phyloP scores from a whole-genome alignment of 2,329 filamentous ascomycete species.

The Pseudogymnoascus sp. region DNA sequence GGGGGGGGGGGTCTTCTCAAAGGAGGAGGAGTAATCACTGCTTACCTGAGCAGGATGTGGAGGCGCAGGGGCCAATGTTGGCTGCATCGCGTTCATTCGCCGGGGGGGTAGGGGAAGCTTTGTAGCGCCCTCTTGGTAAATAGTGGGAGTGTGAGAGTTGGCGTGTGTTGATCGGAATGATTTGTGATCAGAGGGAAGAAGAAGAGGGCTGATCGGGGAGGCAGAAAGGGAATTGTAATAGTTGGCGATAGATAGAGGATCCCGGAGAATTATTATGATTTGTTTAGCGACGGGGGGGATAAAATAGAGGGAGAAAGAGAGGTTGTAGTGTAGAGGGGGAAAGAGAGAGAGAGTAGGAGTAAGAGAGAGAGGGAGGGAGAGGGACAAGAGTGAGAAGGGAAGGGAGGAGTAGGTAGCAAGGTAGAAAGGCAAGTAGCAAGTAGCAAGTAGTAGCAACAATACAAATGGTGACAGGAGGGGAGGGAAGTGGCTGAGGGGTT shows the following conservation, averaged over 20 bases:
- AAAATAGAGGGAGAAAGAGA: neutral
- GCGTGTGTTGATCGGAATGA: neutral
- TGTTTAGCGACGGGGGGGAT: neutral
- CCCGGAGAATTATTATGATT: neutral
- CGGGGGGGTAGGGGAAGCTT: neutral
- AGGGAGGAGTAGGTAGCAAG: too few relatives aligned
- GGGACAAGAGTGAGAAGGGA: neutral
- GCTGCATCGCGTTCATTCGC: constrained; percentile 11
- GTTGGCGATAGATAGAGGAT: neutral
- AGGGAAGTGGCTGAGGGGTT: neutral
- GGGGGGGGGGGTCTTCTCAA: too few relatives aligned
- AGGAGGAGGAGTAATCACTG: constrained; percentile 4
- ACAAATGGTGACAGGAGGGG: neutral
- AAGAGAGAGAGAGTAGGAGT: neutral
- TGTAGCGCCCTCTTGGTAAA: constrained; percentile 1
- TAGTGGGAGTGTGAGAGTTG: neutral
- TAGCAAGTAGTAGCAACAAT: neutral
- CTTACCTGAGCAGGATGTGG: constrained; percentile 12
- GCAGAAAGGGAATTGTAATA: neutral
- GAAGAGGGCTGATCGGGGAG: neutral
- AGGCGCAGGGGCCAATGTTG: constrained; percentile 9
- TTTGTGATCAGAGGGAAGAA: neutral
- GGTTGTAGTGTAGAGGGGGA: neutral
- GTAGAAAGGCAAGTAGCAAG: neutral
- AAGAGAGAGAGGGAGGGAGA: neutral